Base-by-base conservation (phyloP, 441 rosid species). In the Isatis lusitanica region DNA sequence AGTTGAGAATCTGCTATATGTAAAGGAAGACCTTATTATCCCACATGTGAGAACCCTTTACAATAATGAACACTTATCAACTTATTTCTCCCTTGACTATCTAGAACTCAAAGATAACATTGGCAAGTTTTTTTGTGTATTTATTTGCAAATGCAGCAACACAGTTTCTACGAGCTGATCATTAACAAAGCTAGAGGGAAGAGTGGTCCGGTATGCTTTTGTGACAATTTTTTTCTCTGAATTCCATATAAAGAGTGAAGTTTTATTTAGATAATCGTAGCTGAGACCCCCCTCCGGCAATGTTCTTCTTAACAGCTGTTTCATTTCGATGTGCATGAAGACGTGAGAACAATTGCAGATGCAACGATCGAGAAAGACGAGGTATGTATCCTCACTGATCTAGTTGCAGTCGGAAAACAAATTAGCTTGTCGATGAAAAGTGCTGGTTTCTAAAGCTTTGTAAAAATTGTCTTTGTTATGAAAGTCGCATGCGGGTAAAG, bases 401-500 rank as follows among this genome's bases (percentile, higher is more conserved):
- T 13, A 43, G 15, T 43, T 43, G 28, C 55, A 50, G 24, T 48
- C 9, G 35, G 61, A 13, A 36, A 60, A 56, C 9, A 28, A n/a
- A 33, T 13, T 26, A 58, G 55, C 26, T 60, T 39, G 62, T 15
- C 35, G 44, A 67, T 16, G 26, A 50, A 1, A 51, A 47, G 47
- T 55, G 42, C 3, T 39, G 13, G 53, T 55, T 5, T 26, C 26
- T 46, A 64, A 70, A 69, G 50, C 11, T 3, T 38, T 12, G 28
- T 33, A 6, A 63, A 63, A 16, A 63, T 53, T 67, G 3, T 47
- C 6, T 7, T 7, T 47, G 36, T 43, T 30, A 18, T 47, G 40
- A 61, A 84, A 94, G 98, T 95, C 99, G 9, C 98, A 95, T 79
- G 98, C 99, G 13, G 99, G 99, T 63, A 93, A 95, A 83, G 98